Evolutionary conservation across 495 filamentous ascomycete genomes (phyloP), one percentile per base, ranked within the genome.

Genomic region (Aspergillus bertholletiae): DNA sequence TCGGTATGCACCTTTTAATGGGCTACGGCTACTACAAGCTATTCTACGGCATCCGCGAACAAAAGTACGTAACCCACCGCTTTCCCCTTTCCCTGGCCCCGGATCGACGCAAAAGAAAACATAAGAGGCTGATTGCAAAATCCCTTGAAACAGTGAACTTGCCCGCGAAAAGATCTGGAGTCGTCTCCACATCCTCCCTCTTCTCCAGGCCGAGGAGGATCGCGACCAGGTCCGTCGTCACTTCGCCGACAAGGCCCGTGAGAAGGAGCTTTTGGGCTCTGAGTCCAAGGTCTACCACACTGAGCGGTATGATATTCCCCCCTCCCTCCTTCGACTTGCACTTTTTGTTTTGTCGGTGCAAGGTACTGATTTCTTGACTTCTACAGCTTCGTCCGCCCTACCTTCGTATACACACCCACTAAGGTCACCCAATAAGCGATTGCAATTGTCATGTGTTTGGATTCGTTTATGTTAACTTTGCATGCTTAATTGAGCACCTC

Each of bases 141-240:
- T 11, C 18, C 17, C 7, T 4, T 22, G 13, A 52, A 30, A 17
- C n/a, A 97, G 93, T 66, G 94, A 98, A 69, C 88, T 95, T 56
- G 88, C 85, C 49, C 89, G 94, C 43, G 94, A 98, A 66, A 98
- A 98, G 79, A 92, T 96, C 82, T 98, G 94, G 94, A 80, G 86
- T 41, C 87, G 94, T 60, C 92, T 97, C 62, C 83, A 98, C 69
- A 77, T 98, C 46, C 91, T 91, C 66, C 94, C 94, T 27, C 71
- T 94, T 58, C 85, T 98, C 48, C 92, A 97, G 66, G 94, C 94
- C 51, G 94, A 98, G 68, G 89, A 93, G 65, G 94, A 98, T 77
- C 87, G 94, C 45, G 94, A 98, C 76, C 85, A 89, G 66, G 92
- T 95, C 59, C 82, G 94, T 44, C 75, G 92, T 59, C 79, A 91